Percentiles rank a stretch among this genome's conserved stretches.
These are phyloP conservation scores for Ogataea ganodermae DNA, from an alignment of 805 yeast genomes.

Conservation along the genomic window DNA sequence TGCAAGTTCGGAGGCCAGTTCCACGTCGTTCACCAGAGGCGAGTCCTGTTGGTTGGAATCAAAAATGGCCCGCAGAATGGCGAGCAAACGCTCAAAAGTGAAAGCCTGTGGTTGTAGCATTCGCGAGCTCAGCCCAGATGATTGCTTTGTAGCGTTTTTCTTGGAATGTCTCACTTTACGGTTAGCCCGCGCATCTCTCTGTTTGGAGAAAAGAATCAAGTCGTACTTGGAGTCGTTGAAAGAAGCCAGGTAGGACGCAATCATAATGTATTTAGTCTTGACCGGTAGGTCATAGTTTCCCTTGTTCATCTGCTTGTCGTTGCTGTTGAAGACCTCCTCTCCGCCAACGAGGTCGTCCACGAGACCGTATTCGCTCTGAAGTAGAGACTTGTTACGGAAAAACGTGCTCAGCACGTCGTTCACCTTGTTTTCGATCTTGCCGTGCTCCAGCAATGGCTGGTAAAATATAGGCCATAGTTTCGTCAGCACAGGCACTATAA, in stretches of 20 bases:
- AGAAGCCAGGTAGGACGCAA: conserved; percentile 84
- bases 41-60: conserved; percentile 41
- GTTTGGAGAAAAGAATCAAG: conserved; percentile 64
- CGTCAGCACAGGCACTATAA: conserved; percentile 34
- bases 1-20: conserved; percentile 40
- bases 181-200: conserved; percentile 49
- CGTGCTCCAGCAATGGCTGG: conserved; percentile 26
- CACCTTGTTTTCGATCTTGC: conserved; percentile 20
- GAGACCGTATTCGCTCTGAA: conserved; percentile 30
- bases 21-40: conserved; percentile 35
- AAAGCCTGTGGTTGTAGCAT: conserved; percentile 72
- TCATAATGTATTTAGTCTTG: conserved; percentile 67
- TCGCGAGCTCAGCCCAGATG: conserved; percentile 56
- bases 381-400: conserved; percentile 25
- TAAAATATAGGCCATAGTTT: conserved; percentile 35
- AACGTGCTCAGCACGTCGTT: conserved; percentile 34
- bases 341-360: conserved; percentile 22
- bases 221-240: conserved; percentile 72
- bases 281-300: conserved; percentile 50
- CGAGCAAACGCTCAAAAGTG: conserved; percentile 75
- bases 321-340: conserved; percentile 2
- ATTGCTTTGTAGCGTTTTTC: conserved; percentile 30
- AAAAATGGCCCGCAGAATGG: conserved; percentile 74
- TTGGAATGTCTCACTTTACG: conserved; percentile 36
- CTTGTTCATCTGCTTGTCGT: conserved; percentile 6